Percentiles rank a stretch among this genome's conserved stretches.
Conservation (phyloP, 2,329 filamentous ascomycete genomes). For the Diaporthe citri region DNA sequence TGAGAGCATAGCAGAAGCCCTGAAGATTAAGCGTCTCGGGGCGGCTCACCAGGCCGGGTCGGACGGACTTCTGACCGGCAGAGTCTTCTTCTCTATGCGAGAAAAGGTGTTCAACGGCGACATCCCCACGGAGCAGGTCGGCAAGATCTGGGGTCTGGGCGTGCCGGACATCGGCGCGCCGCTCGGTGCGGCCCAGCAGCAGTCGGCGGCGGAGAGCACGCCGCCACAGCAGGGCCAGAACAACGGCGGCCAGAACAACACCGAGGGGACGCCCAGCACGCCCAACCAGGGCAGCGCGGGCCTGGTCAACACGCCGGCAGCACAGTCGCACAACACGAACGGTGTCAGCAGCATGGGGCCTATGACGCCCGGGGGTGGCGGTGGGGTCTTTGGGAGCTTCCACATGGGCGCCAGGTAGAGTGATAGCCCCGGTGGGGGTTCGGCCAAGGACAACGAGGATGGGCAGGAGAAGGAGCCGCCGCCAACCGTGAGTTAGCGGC, state of each 20-base stretch:
- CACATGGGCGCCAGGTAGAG: conserved; percentile 56
- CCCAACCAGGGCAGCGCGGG: conserved; percentile 73
- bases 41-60: conserved; percentile 93
- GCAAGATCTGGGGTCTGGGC: conserved; percentile 94
- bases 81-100: conserved; percentile 94
- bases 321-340: conserved; percentile 68
- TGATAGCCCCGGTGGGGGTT: conserved; percentile 27
- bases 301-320: conserved; percentile 62
- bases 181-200: conserved; percentile 23
- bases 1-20: conserved; percentile 92
- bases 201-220: conserved; percentile 48
- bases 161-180: conserved; percentile 70
- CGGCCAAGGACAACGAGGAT: background rate
- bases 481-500: background rate
- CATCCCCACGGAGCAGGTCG: conserved; percentile 84
- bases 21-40: conserved; percentile 90
- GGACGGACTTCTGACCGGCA: conserved; percentile 92
- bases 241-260: conserved; percentile 51
- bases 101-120: conserved; percentile 88
- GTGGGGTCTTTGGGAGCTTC: conserved; percentile 83
- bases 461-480: background rate
- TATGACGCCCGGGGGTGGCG: conserved; percentile 82
- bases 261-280: conserved; percentile 65
- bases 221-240: conserved; percentile 56
- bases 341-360: conserved; percentile 70